phyloP scores from a whole-genome alignment of 441 rosid species.

The Eutrema salsugineum region DNA sequence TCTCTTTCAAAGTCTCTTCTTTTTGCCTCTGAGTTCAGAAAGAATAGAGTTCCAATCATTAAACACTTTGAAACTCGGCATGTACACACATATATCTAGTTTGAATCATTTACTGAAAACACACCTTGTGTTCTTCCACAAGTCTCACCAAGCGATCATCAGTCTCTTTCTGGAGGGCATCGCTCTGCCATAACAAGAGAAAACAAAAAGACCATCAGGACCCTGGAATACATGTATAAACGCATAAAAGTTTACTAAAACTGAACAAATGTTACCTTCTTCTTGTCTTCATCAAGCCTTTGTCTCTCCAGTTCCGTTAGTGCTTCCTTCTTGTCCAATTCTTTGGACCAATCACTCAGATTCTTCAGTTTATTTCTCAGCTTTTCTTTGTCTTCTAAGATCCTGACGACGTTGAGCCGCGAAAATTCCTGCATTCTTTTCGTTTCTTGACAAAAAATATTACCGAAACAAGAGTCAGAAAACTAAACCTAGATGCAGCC shows the following conservation, averaged over 20 bases:
- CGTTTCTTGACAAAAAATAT: constrained; percentile 48
- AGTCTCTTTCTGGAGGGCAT: constrained; percentile 58
- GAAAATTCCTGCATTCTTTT: constrained; percentile 69
- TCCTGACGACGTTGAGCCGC: constrained; percentile 52
- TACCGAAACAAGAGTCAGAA: constrained; percentile 4
- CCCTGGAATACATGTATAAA: background rate
- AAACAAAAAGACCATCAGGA: constrained; percentile 10
- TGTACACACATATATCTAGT: background rate
- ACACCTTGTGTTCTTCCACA: constrained; percentile 83
- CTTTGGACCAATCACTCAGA: constrained; percentile 55
- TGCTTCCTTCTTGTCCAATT: constrained; percentile 78
- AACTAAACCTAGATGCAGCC: background rate
- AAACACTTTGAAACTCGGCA: background rate
- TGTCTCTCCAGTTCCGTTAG: constrained; percentile 79
- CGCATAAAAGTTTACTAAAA: background rate
- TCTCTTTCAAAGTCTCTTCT: constrained; percentile 58
- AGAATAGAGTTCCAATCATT: background rate
- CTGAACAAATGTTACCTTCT: constrained; percentile 42
- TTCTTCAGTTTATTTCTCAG: constrained; percentile 59
- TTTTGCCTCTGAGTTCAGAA: constrained; percentile 65
- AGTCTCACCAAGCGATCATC: constrained; percentile 70
- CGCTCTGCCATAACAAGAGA: constrained; percentile 45
- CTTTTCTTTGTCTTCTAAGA: constrained; percentile 61
- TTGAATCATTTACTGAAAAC: too few species aligned
- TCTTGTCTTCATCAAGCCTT: constrained; percentile 78